A percentile compares a stretch with the other conserved stretches of the same genome.
These are phyloP conservation scores for Macaranga tanarius DNA, from an alignment of 441 rosid species.

Conservation along the genomic window DNA sequence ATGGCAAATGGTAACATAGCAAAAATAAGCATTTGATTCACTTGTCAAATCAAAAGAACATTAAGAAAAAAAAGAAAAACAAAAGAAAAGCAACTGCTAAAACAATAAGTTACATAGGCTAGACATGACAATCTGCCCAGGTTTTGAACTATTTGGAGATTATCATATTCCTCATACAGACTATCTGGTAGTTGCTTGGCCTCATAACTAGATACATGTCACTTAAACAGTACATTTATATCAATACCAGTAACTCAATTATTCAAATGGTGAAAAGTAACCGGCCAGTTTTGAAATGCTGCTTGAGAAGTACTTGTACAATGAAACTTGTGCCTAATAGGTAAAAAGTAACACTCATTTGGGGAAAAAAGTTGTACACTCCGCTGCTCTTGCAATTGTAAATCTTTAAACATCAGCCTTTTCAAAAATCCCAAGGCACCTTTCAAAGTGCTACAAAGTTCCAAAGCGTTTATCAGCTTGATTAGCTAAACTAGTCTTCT, in stretches of 20 bases:
- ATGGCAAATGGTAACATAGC: slow-evolving; percentile 12
- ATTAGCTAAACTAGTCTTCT: background rate
- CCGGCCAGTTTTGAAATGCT: background rate
- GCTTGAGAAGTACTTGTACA: background rate
- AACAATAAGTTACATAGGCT: background rate
- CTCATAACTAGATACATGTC: background rate
- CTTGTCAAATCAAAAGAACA: slow-evolving; percentile 3
- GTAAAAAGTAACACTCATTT: background rate
- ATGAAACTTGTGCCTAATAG: background rate
- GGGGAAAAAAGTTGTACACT: background rate
- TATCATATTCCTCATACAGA: background rate
- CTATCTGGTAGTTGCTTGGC: background rate
- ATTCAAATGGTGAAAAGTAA: background rate
- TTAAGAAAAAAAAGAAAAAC: background rate
- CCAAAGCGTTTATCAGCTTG: too few species aligned
- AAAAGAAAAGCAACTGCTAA: background rate
- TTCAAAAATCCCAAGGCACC: background rate
- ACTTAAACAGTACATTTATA: too few species aligned
- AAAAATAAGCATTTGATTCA: slow-evolving; percentile 3
- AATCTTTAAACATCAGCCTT: background rate
- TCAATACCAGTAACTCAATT: too few species aligned
- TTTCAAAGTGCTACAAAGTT: background rate
- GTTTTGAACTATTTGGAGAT: background rate
- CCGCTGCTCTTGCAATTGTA: too few species aligned
- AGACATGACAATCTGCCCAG: background rate